Percentiles rank a stretch among this genome's conserved stretches.
Conservation (phyloP, 169 alveolate genomes). For the Plasmodium inui region DNA sequence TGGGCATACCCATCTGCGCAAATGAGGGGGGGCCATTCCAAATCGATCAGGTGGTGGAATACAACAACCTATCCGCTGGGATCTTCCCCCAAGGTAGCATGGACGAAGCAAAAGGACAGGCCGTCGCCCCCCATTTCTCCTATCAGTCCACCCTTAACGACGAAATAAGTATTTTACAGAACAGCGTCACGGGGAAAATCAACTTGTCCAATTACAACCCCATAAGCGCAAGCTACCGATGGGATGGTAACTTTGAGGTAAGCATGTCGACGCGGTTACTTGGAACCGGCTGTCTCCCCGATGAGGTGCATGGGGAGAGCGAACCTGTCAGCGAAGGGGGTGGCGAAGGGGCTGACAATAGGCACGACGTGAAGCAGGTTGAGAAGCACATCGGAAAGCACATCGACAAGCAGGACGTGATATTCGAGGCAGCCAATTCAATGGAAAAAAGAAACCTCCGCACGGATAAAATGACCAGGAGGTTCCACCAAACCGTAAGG, state of each 20-base stretch:
- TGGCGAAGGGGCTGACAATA: not conserved
- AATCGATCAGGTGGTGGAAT: not conserved
- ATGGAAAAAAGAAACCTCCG: not conserved
- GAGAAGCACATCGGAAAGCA: too few species aligned
- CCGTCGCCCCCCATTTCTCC: not conserved
- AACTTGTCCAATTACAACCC: not conserved
- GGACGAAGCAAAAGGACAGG: not conserved
- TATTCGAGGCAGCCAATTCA: not conserved
- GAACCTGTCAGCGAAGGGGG: not conserved
- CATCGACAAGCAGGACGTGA: too few species aligned
- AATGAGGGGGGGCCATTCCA: not conserved
- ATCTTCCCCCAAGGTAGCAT: not conserved
- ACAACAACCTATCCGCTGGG: not conserved
- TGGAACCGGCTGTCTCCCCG: not conserved
- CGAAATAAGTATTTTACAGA: conserved; percentile 33
- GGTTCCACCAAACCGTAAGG: conserved; percentile 5
- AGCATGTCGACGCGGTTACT: not conserved
- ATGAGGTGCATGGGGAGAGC: not conserved
- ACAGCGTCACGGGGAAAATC: conserved; percentile 3
- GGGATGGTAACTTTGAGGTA: conserved; percentile 9
- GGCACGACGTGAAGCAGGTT: too few species aligned
- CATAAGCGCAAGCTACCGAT: conserved; percentile 30
- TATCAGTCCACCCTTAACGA: conserved; percentile 6
- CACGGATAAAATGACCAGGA: conserved; percentile 1
- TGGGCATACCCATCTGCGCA: not conserved